Percentiles rank a stretch among this genome's conserved stretches.
Conservation (phyloP, 2,329 filamentous ascomycete genomes). For the Epichloe typhina region DNA sequence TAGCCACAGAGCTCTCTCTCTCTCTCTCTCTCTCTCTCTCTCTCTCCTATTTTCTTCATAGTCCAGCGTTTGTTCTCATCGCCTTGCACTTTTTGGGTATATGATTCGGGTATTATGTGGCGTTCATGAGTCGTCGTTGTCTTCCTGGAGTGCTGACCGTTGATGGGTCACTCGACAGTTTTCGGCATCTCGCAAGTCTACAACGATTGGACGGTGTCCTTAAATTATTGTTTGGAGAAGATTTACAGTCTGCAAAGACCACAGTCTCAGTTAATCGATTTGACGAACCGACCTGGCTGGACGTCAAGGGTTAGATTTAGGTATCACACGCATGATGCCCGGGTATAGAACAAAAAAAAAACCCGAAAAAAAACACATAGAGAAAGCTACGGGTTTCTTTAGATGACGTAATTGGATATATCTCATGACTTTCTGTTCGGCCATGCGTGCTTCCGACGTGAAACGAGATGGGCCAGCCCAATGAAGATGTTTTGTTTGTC, state of each 20-base stretch:
- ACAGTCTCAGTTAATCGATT: neutral
- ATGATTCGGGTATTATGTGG: neutral
- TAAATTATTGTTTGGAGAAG: neutral
- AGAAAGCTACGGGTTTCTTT: too few species aligned
- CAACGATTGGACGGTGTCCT: neutral
- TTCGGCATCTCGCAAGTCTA: neutral
- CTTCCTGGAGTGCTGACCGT: neutral
- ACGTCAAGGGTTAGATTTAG: neutral
- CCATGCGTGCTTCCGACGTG: neutral
- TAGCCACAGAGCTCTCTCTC: too few species aligned
- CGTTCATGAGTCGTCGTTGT: neutral
- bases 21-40: neutral
- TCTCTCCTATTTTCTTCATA: neutral
- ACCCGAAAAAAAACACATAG: neutral
- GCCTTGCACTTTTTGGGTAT: neutral
- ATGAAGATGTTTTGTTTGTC: too few species aligned
- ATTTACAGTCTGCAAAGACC: slow-evolving; percentile 1
- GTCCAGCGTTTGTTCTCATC: neutral
- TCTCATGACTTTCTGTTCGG: neutral
- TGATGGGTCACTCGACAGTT: neutral
- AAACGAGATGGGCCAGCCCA: neutral
- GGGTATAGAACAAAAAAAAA: neutral
- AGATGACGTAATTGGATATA: too few species aligned
- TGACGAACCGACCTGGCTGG: neutral
- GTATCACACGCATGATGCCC: neutral